These are phyloP conservation scores for Theobroma cacao DNA, from an alignment of 345 rosid genomes.

Conservation along the genomic window DNA sequence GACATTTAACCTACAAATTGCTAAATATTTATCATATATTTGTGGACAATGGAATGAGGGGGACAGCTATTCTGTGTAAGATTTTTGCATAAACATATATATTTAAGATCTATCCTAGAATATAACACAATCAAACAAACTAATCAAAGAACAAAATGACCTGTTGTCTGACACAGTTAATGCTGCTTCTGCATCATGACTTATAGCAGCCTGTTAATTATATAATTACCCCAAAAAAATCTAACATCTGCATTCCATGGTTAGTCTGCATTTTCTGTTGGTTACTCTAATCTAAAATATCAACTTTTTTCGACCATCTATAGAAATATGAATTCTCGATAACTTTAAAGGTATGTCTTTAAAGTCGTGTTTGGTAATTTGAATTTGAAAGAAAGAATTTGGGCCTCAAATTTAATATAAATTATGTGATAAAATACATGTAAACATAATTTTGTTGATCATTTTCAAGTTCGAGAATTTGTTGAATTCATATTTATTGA, in stretches of 20 bases:
- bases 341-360: no score
- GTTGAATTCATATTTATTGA: no score
- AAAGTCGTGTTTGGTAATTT: no score
- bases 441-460: no score
- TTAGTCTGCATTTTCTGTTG: no score
- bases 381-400: no score
- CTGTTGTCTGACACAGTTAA: neutral
- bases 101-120: neutral
- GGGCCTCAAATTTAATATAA: no score
- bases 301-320: neutral
- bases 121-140: neutral
- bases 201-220: neutral
- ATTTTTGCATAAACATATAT: neutral
- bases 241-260: neutral
- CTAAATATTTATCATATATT: neutral
- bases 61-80: neutral
- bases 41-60: neutral
- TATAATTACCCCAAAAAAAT: neutral
- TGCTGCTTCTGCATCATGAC: conserved; percentile 2
- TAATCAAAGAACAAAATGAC: neutral
- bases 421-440: no score
- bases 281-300: neutral
- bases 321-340: no score
- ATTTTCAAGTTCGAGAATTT: no score
- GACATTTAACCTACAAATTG: neutral